These are phyloP conservation scores for Hymenoscyphus repandus DNA, from an alignment of 2,329 filamentous ascomycete species.

Conservation along the genomic window DNA sequence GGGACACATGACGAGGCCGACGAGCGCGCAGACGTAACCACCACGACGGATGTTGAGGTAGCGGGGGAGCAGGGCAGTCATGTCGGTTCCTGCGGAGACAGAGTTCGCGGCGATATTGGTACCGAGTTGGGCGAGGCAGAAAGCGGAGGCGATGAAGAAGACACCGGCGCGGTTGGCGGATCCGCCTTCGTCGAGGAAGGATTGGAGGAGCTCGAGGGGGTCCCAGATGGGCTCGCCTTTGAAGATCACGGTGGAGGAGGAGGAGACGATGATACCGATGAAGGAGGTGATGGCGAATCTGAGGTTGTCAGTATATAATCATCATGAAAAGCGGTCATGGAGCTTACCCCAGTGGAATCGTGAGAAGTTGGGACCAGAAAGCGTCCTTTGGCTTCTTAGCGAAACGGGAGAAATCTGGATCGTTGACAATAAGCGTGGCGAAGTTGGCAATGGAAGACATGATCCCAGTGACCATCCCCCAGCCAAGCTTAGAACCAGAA, in stretches of 20 bases:
- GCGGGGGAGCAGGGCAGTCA: constrained; percentile 74
- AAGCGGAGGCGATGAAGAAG: constrained; percentile 66
- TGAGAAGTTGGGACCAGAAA: constrained; percentile 72
- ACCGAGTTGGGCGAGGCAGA: constrained; percentile 74
- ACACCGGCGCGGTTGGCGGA: constrained; percentile 68
- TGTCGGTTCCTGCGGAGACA: constrained; percentile 70
- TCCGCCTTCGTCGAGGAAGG: constrained; percentile 63
- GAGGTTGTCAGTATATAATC: no score
- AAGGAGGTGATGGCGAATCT: constrained; percentile 73
- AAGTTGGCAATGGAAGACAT: constrained; percentile 92
- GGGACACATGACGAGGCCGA: constrained; percentile 83
- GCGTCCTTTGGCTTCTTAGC: constrained; percentile 70
- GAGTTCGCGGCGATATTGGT: constrained; percentile 87
- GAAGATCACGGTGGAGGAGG: constrained; percentile 65
- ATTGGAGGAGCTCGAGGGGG: constrained; percentile 60
- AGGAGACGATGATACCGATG: constrained; percentile 75
- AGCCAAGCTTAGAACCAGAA: constrained; percentile 65
- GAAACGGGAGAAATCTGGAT: constrained; percentile 82
- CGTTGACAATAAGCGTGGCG: constrained; percentile 74
- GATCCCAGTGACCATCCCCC: constrained; percentile 78
- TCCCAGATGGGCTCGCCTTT: constrained; percentile 64
- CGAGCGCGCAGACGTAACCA: constrained; percentile 74
- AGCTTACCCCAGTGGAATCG: constrained; percentile 56
- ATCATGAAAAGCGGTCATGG: no score
- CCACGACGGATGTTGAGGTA: constrained; percentile 83